Evolutionary conservation across 306 rosid species (phyloP).

Genomic region (Acacia crassicarpa): DNA sequence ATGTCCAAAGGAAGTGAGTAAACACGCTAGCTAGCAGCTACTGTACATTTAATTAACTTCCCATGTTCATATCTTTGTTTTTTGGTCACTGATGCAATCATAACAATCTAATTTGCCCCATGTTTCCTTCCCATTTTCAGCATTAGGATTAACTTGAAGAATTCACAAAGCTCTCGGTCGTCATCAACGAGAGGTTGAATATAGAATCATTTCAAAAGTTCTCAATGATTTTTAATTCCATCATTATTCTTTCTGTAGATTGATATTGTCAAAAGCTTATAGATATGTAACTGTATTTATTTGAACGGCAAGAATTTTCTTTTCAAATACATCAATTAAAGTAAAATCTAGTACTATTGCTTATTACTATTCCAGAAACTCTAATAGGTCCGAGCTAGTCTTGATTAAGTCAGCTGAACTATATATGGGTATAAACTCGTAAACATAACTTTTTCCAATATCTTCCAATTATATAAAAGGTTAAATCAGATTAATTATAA

Average conservation of each 20-base stretch:
- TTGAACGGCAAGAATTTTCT: background rate
- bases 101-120: background rate
- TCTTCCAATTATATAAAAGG: background rate
- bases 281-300: background rate
- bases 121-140: constrained; percentile 39
- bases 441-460: background rate
- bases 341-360: background rate
- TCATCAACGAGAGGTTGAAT: constrained; percentile 42
- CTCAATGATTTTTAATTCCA: constrained; percentile 14
- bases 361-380: background rate
- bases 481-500: background rate
- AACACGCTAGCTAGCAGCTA: background rate
- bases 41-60: background rate
- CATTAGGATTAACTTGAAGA: constrained; percentile 54
- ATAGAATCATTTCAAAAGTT: constrained; percentile 38
- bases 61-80: background rate
- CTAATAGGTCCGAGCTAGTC: background rate
- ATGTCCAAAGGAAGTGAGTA: constrained; percentile 63
- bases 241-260: background rate
- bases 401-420: background rate
- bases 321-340: background rate
- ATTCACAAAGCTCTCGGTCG: constrained; percentile 47
- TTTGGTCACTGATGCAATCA: background rate
- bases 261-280: background rate
- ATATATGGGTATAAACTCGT: background rate